A percentile compares a stretch with the other conserved stretches of the same genome.
phyloP scores from a whole-genome alignment of 305 asterid genomes.

The Plantago lanceolata region DNA sequence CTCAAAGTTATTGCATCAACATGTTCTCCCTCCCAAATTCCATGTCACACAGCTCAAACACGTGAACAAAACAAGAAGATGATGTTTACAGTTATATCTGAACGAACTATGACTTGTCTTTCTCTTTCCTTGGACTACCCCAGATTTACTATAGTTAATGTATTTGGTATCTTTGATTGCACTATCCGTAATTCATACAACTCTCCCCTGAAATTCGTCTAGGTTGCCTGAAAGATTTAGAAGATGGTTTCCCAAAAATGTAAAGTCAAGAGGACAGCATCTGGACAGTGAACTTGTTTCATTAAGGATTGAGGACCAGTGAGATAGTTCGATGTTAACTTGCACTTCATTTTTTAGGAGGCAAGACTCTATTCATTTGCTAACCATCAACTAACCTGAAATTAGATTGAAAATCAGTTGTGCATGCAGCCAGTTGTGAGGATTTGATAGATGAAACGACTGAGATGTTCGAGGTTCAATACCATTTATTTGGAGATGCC shows the following conservation, averaged over 20 bases:
- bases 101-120: too few relatives aligned
- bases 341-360: slow-evolving; percentile 11
- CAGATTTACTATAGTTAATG: background rate
- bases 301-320: slow-evolving; percentile 47
- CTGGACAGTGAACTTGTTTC: slow-evolving; percentile 74
- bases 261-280: slow-evolving; percentile 63
- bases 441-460: slow-evolving; percentile 6
- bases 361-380: slow-evolving; percentile 26
- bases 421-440: slow-evolving; percentile 1
- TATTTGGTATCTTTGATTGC: background rate
- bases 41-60: too few relatives aligned
- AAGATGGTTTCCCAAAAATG: slow-evolving; percentile 68
- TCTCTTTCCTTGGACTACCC: background rate
- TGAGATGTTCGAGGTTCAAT: slow-evolving; percentile 1
- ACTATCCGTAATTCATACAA: background rate
- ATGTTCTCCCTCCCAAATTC: background rate
- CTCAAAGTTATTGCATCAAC: background rate
- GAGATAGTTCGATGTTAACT: slow-evolving; percentile 23
- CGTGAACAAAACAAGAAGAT: too few relatives aligned
- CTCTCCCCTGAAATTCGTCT: slow-evolving; percentile 24
- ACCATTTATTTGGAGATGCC: slow-evolving; percentile 7
- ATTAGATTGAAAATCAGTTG: slow-evolving; percentile 10
- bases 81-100: too few relatives aligned
- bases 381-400: slow-evolving; percentile 21
- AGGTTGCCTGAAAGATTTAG: slow-evolving; percentile 81